Conservation (phyloP, 164 flowering plant species). For the Magnolia changhungtana region DNA sequence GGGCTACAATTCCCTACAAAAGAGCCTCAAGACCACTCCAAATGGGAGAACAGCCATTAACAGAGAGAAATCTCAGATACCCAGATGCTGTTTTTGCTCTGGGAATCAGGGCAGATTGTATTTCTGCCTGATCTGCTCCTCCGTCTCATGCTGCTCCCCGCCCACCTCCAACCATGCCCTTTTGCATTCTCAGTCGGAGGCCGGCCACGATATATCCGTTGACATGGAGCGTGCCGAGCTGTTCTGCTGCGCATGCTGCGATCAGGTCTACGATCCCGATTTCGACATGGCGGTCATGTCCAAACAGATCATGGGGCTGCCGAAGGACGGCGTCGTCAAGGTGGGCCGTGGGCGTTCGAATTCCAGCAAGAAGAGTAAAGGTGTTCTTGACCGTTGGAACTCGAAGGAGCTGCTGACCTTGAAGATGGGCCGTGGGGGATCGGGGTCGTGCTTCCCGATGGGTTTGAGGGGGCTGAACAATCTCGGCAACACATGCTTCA, state of each 20-base stretch:
- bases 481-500: conserved; percentile 66
- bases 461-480: conserved; percentile 79
- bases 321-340: conserved; percentile 22
- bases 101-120: conserved; percentile 55
- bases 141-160: conserved; percentile 43
- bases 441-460: conserved; percentile 51
- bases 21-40: conserved; percentile 44
- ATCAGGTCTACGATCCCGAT: conserved; percentile 89
- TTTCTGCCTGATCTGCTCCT: conserved; percentile 68
- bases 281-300: conserved; percentile 61
- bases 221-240: conserved; percentile 79
- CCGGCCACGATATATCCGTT: conserved; percentile 60
- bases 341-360: conserved; percentile 29
- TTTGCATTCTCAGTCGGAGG: conserved; percentile 37
- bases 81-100: conserved; percentile 62
- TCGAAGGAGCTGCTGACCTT: conserved; percentile 26
- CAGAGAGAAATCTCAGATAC: conserved; percentile 29
- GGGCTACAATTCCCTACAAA: conserved; percentile 50
- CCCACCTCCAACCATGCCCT: conserved; percentile 47
- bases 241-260: conserved; percentile 62
- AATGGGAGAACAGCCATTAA: conserved; percentile 41
- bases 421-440: conserved; percentile 41
- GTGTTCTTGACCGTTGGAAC: conserved; percentile 29
- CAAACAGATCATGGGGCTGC: conserved; percentile 40
- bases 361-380: conserved; percentile 36